Percentiles rank a stretch among this genome's conserved stretches.
These are phyloP conservation scores for Colletotrichum sp. DNA, from an alignment of 2,329 filamentous ascomycete genomes.

Conservation along the genomic window DNA sequence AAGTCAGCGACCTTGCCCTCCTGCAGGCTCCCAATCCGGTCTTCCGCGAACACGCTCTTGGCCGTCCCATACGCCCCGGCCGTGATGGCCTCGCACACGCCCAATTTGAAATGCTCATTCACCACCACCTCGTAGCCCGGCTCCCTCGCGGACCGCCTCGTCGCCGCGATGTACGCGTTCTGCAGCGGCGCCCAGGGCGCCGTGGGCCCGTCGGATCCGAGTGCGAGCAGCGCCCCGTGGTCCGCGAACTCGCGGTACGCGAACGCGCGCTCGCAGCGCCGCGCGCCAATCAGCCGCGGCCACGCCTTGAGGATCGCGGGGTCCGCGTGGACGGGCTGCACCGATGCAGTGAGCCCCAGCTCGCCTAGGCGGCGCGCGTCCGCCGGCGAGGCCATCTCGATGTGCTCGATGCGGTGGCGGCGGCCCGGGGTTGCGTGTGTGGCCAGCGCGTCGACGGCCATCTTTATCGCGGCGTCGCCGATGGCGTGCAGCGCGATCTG, in stretches of 20 bases:
- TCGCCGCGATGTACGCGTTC: constrained; percentile 58
- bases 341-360: constrained; percentile 56
- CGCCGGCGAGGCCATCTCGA: constrained; percentile 55
- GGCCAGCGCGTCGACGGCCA: constrained; percentile 54
- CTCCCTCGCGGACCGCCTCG: constrained; percentile 52
- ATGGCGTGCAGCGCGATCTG: constrained; percentile 65
- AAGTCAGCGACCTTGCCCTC: constrained; percentile 57
- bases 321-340: constrained; percentile 55
- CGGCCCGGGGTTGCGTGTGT: constrained; percentile 39
- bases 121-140: constrained; percentile 41
- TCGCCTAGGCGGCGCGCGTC: constrained; percentile 56
- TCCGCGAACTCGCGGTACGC: constrained; percentile 61
- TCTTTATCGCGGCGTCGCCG: constrained; percentile 56
- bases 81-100: constrained; percentile 50
- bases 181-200: constrained; percentile 52
- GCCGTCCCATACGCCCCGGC: constrained; percentile 54
- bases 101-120: constrained; percentile 52
- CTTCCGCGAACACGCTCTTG: constrained; percentile 54
- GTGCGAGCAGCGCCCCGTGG: constrained; percentile 51
- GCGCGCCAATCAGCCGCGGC: constrained; percentile 54
- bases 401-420: constrained; percentile 62
- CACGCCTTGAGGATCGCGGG: constrained; percentile 62
- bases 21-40: constrained; percentile 50
- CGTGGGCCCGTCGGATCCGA: constrained; percentile 58
- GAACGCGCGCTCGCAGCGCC: constrained; percentile 58